Base-by-base conservation (phyloP, 1,284 basidiomycete genomes). In the Boletus putidus region DNA sequence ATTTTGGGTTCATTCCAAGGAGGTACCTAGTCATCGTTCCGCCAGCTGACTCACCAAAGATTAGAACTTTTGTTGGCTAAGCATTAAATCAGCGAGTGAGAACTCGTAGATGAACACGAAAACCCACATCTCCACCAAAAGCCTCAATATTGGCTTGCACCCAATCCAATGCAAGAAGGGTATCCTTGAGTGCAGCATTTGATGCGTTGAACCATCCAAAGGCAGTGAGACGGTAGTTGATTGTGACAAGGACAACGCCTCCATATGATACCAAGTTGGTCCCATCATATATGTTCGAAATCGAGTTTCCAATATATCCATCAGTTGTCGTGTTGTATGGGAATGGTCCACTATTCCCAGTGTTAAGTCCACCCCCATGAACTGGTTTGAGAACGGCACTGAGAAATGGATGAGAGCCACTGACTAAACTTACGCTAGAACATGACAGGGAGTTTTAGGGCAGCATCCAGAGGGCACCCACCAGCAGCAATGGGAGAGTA, bases 211-310 rank as follows among this genome's bases (percentile, higher is more conserved):
- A 68, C 67, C 63, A 71, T n/a, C 69, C 68, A 21, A 70, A 48
- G 1, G 53, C 58, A 45, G 21, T 66, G 18, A 70, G 59, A 20
- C 65, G 71, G 56, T 77, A 77, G 56, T 77, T 75, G 61, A 75
- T 70, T 8, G 70, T 69, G 50, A 78, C 73, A 7, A 79, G 68
- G 8, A 78, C 58, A 18, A 68, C 64, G 8, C 64, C 65, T 35
- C 61, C 64, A 53, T 66, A 68, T 4, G 65, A 68, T 18, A 68
- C 58, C 31, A 64, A 42, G 54, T 66, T 66, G 37, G 66, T 61
- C 3, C 66, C 61, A 42, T 66, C 62, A n/a, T 59, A 58, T 9
- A 66, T 35, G 27, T 68, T 66, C 4, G 66, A 31, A n/a, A 46
- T 54, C 12, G 65, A 67, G 36, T 48, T 61, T 44, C 67, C 57